phyloP scores from a whole-genome alignment of 2,329 filamentous ascomycete species.

The Aspergillus sp. region DNA sequence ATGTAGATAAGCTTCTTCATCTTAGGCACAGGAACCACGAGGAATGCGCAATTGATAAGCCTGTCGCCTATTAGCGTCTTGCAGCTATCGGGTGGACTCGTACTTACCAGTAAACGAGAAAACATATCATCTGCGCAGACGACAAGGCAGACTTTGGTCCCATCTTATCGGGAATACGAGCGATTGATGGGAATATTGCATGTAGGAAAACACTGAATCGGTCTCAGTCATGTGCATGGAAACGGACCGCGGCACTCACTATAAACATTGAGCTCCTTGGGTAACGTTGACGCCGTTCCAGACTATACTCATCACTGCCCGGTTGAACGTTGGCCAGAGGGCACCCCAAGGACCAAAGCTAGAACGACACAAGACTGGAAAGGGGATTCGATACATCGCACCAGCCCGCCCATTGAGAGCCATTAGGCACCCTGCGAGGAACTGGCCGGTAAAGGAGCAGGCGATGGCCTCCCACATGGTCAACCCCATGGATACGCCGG shows the following conservation, averaged over 20 bases:
- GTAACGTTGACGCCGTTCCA: conserved; percentile 49
- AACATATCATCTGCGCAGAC: conserved; percentile 47
- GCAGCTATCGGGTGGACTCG: background rate
- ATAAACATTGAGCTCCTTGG: conserved; percentile 42
- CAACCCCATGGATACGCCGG: conserved; percentile 47
- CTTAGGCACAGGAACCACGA: conserved; percentile 43
- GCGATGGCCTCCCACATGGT: conserved; percentile 54
- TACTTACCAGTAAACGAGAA: conserved; percentile 42
- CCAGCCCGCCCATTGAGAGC: conserved; percentile 47
- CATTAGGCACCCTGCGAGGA: conserved; percentile 37
- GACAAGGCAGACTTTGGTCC: conserved; percentile 43
- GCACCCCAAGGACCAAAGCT: conserved; percentile 50
- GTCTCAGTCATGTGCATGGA: background rate
- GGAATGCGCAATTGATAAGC: conserved; percentile 43
- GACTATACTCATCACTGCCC: conserved; percentile 50
- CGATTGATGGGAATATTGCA: conserved; percentile 46
- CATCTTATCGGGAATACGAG: conserved; percentile 44
- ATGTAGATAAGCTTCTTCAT: conserved; percentile 39
- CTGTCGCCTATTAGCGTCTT: conserved; percentile 1
- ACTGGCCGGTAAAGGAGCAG: conserved; percentile 45
- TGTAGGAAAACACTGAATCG: conserved; percentile 40
- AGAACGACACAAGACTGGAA: conserved; percentile 45
- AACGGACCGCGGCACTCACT: conserved; percentile 18
- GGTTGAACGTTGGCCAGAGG: conserved; percentile 43
- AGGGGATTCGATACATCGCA: conserved; percentile 48